phyloP scores from a whole-genome alignment of 805 yeast genomes.

The Blastobotrys muscicola region DNA sequence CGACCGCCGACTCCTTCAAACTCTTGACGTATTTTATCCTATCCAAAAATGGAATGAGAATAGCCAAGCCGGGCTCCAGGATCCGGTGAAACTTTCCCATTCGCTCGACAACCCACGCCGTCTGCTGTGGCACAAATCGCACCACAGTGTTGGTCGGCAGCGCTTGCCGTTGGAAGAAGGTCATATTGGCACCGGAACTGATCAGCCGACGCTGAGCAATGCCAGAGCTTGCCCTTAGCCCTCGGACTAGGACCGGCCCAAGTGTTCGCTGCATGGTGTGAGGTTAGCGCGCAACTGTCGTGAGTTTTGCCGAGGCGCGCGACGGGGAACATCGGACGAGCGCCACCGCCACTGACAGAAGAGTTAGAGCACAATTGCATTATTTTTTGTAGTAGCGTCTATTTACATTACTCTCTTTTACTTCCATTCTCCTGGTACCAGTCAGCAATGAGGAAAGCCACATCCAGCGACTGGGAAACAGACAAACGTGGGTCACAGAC shows the following conservation, averaged over 20 bases:
- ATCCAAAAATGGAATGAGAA: slow-evolving; percentile 64
- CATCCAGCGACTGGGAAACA: slow-evolving; percentile 32
- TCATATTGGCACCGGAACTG: slow-evolving; percentile 24
- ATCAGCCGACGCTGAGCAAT: neutral
- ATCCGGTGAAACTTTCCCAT: slow-evolving; percentile 72
- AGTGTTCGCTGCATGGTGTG: no score
- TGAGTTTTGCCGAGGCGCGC: no score
- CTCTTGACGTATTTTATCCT: slow-evolving; percentile 74
- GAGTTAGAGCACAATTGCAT: no score
- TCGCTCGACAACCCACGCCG: slow-evolving; percentile 84
- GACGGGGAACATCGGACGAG: no score
- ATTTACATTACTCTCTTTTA: neutral
- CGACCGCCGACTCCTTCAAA: slow-evolving; percentile 75
- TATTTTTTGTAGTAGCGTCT: no score
- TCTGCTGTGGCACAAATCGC: slow-evolving; percentile 80
- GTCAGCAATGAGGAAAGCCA: slow-evolving; percentile 35
- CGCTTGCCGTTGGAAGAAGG: slow-evolving; percentile 50
- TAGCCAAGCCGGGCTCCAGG: slow-evolving; percentile 68
- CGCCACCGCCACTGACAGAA: no score
- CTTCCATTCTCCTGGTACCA: slow-evolving; percentile 13
- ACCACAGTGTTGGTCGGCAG: slow-evolving; percentile 69
- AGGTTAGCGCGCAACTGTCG: no score
- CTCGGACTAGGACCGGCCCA: no score
- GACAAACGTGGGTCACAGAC: slow-evolving; percentile 36
- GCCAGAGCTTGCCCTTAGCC: no score